These are phyloP conservation scores for Chaetomium fimeti DNA, from an alignment of 495 filamentous ascomycete genomes.

Conservation along the genomic window DNA sequence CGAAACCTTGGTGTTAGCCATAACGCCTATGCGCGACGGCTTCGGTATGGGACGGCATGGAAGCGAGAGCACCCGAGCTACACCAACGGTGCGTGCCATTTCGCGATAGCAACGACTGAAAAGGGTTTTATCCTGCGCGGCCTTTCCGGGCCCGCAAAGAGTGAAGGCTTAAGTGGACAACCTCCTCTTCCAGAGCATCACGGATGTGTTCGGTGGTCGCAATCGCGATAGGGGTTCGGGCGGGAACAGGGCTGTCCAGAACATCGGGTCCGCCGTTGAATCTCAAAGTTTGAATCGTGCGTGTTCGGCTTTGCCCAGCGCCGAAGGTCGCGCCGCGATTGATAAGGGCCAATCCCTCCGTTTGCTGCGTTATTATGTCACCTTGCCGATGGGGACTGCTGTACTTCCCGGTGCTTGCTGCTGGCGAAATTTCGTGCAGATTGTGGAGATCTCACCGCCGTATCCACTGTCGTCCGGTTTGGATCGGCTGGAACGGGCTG, in stretches of 20 bases:
- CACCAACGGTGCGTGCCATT: slow-evolving; percentile 18
- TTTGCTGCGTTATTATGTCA: slow-evolving; percentile 25
- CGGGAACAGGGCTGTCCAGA: slow-evolving; percentile 2
- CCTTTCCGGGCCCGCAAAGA: slow-evolving; percentile 14
- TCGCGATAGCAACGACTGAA: neutral
- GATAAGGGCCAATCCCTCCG: slow-evolving; percentile 5
- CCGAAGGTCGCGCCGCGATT: slow-evolving; percentile 4
- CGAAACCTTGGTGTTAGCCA: neutral
- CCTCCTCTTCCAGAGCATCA: slow-evolving; percentile 19
- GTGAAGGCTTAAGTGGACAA: slow-evolving; percentile 2
- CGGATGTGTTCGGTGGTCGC: slow-evolving; percentile 17
- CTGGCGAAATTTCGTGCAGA: slow-evolving; percentile 22
- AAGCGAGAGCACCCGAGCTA: slow-evolving; percentile 15
- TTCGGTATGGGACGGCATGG: slow-evolving; percentile 16
- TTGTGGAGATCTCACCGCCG: slow-evolving; percentile 19
- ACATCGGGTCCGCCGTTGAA: neutral
- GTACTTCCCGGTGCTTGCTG: neutral
- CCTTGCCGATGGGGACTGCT: slow-evolving; percentile 12
- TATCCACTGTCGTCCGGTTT: slow-evolving; percentile 13
- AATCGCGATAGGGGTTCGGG: slow-evolving; percentile 12
- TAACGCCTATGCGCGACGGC: neutral
- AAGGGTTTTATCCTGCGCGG: neutral
- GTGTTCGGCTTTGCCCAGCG: neutral
- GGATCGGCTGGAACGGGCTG: slow-evolving; percentile 20
- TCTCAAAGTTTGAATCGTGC: neutral